Percentiles rank a stretch among this genome's conserved stretches.
These are phyloP conservation scores for Capillidium rhysosporum DNA, from an alignment of 371 early-diverging fungal genomes.

Conservation along the genomic window DNA sequence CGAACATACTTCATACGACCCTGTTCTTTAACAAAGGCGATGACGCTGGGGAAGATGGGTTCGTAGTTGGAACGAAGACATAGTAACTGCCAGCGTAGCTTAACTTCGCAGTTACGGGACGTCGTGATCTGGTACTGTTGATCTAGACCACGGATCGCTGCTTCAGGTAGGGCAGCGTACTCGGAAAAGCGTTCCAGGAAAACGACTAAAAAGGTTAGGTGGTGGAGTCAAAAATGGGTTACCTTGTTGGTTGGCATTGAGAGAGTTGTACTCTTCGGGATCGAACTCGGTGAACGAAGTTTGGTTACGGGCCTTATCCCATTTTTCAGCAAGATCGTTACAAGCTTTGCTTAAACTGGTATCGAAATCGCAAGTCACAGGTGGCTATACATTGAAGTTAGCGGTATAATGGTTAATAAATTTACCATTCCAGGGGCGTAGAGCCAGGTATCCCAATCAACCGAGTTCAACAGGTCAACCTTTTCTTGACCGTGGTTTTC, in stretches of 20 bases:
- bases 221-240: slow-evolving; percentile 7
- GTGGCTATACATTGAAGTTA: slow-evolving; percentile 30
- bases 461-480: slow-evolving; percentile 34
- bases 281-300: slow-evolving; percentile 28
- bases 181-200: slow-evolving; percentile 67
- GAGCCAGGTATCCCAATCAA: slow-evolving; percentile 88
- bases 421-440: slow-evolving; percentile 53
- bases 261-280: slow-evolving; percentile 31
- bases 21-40: slow-evolving; percentile 58
- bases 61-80: slow-evolving; percentile 60
- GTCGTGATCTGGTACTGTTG: slow-evolving; percentile 41
- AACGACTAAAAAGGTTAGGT: slow-evolving; percentile 24
- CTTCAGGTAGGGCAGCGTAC: slow-evolving; percentile 35
- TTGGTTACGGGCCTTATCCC: slow-evolving; percentile 35
- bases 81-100: slow-evolving; percentile 69
- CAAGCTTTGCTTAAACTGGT: slow-evolving; percentile 64
- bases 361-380: slow-evolving; percentile 69
- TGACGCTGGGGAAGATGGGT: slow-evolving; percentile 49
- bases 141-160: slow-evolving; percentile 45
- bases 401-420: background rate
- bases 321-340: slow-evolving; percentile 32
- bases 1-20: slow-evolving; percentile 93
- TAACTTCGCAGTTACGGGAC: slow-evolving; percentile 65
- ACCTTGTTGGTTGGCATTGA: slow-evolving; percentile 56
- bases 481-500: slow-evolving; percentile 36